These are phyloP conservation scores for Ambrosiella beaveri DNA, from an alignment of 2,329 filamentous ascomycete species.

Conservation along the genomic window DNA sequence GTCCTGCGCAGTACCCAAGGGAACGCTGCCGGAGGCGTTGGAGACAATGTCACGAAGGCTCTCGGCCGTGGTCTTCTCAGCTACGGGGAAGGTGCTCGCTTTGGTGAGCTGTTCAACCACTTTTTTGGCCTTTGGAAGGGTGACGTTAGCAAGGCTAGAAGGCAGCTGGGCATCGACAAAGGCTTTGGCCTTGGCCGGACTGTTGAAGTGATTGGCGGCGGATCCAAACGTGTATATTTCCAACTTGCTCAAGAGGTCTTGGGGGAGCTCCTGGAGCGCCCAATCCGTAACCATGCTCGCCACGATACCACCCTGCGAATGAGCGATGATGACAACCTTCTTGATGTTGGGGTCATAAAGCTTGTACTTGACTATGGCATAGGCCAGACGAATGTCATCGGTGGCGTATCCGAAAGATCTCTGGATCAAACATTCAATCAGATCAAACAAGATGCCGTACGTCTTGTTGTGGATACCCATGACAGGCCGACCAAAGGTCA, in stretches of 20 bases:
- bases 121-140: neutral
- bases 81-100: conserved; percentile 4
- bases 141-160: neutral
- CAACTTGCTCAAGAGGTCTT: conserved; percentile 46
- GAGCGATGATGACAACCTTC: conserved; percentile 57
- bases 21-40: conserved; percentile 13
- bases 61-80: conserved; percentile 17
- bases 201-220: conserved; percentile 69
- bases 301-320: conserved; percentile 64
- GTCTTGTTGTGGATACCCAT: conserved; percentile 62
- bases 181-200: conserved; percentile 28
- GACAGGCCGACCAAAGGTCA: conserved; percentile 55
- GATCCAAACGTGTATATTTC: conserved; percentile 68
- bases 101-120: conserved; percentile 14
- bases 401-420: conserved; percentile 59
- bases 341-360: conserved; percentile 43
- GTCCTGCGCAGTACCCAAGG: conserved; percentile 16
- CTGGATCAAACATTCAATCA: conserved; percentile 62
- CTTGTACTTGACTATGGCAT: conserved; percentile 41
- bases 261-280: conserved; percentile 54
- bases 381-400: conserved; percentile 45
- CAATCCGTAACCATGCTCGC: conserved; percentile 58
- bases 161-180: neutral
- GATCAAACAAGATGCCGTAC: conserved; percentile 56
- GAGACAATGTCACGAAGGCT: conserved; percentile 23